A percentile compares a stretch with the other conserved stretches of the same genome.
phyloP scores from a whole-genome alignment of 176 grass and related monocot genomes.

The Tillandsia fasciculata region DNA sequence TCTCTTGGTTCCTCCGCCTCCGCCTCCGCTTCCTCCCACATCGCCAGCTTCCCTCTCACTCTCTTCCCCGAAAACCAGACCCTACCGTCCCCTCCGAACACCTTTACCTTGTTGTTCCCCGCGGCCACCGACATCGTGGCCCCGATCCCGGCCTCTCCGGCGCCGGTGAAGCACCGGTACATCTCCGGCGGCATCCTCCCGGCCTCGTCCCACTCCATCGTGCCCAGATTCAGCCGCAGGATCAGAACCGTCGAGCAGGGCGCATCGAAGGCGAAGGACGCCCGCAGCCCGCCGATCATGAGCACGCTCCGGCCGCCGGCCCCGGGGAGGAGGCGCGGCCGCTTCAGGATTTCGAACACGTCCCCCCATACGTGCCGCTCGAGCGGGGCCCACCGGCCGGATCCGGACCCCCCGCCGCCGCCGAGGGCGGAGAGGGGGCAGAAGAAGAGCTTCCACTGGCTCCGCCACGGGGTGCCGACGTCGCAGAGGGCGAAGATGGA shows the following conservation, averaged over 20 bases:
- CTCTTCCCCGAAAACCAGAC: conserved; percentile 95
- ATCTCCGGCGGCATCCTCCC: conserved; percentile 85
- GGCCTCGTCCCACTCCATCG: conserved; percentile 98
- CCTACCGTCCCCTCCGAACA: conserved; percentile 88
- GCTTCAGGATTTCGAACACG: conserved; percentile 91
- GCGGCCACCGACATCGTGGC: conserved; percentile 10
- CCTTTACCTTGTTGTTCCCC: conserved; percentile 95
- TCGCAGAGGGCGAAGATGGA: conserved; percentile 84
- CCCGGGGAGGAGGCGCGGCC: conserved; percentile 69
- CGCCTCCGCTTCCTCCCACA: conserved; percentile 87
- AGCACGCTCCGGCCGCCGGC: conserved; percentile 57
- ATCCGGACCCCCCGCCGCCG: conserved; percentile 22
- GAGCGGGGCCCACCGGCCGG: conserved; percentile 66
- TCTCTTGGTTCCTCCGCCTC: conserved; percentile 14
- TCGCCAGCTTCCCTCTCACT: conserved; percentile 70
- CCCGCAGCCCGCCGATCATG: conserved; percentile 87
- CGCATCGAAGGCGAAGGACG: conserved; percentile 62
- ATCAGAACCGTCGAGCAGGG: conserved; percentile 96
- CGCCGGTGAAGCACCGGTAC: conserved; percentile 83
- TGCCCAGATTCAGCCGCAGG: conserved; percentile 64
- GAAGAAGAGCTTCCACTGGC: conserved; percentile 97
- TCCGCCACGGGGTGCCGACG: conserved; percentile 87
- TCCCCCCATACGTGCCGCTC: conserved; percentile 61
- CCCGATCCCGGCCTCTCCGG: conserved; percentile 28
- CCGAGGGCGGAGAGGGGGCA: conserved; percentile 48